Evolutionary conservation across 768 basidiomycete species (phyloP).

Genomic region (Podaxis sp.): DNA sequence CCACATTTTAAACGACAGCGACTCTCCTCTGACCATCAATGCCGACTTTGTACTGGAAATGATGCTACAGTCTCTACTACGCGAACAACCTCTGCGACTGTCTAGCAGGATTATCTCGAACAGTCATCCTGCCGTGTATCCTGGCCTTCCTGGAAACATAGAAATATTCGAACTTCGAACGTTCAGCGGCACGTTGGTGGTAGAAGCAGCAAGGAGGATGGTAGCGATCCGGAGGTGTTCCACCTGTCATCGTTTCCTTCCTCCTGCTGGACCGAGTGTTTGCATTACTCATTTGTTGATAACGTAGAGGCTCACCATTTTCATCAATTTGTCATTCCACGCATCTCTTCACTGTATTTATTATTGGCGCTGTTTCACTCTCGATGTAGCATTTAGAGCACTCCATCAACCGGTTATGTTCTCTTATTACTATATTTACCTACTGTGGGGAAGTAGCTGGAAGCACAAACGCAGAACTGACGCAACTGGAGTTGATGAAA

Average conservation of each 20-base stretch:
- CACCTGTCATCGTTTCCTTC: conserved; percentile 1
- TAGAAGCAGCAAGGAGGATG: neutral
- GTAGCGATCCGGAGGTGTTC: conserved; percentile 3
- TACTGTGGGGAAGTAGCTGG: neutral
- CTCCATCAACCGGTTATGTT: too few species aligned
- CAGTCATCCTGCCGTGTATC: neutral
- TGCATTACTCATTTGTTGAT: neutral
- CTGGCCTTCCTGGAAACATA: neutral
- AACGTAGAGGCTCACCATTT: neutral
- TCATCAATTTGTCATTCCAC: neutral
- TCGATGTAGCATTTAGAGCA: neutral
- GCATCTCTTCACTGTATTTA: neutral
- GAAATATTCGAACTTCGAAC: conserved; percentile 14
- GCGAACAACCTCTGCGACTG: conserved; percentile 3
- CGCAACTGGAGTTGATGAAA: neutral
- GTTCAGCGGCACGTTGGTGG: neutral
- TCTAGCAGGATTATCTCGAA: conserved; percentile 7
- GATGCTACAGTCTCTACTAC: conserved; percentile 7
- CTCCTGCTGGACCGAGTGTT: conserved; percentile 7
- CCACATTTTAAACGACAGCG: neutral
- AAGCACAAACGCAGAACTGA: neutral
- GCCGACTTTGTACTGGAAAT: conserved; percentile 13
- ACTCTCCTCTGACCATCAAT: neutral
- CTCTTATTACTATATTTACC: neutral
- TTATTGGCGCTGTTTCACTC: neutral